Evolutionary conservation across 306 rosid genomes (phyloP).

Genomic region (Lathyrus aphaca): DNA sequence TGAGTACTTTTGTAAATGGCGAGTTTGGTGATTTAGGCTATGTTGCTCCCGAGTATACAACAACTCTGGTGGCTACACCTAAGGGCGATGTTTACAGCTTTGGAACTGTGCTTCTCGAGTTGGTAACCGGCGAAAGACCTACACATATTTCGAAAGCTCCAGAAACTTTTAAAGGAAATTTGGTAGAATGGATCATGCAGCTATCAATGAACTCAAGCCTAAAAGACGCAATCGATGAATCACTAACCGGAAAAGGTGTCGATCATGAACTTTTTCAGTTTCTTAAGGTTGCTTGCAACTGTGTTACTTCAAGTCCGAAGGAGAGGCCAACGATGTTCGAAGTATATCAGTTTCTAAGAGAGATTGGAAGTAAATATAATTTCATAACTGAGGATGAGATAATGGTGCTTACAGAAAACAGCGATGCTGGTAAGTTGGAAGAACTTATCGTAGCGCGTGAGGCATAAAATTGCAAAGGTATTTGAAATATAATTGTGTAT

Average conservation of each 20-base stretch:
- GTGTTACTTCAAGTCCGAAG: slow-evolving; percentile 64
- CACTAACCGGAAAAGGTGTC: slow-evolving; percentile 67
- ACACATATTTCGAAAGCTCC: slow-evolving; percentile 74
- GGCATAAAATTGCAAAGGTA: slow-evolving; percentile 31
- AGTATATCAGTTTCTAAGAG: slow-evolving; percentile 88
- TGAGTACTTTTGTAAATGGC: slow-evolving; percentile 97
- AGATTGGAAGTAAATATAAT: slow-evolving; percentile 74
- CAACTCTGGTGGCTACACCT: slow-evolving; percentile 88
- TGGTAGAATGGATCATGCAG: slow-evolving; percentile 75
- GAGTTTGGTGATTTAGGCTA: slow-evolving; percentile 95
- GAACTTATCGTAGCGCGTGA: slow-evolving; percentile 88
- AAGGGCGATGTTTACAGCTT: slow-evolving; percentile 92
- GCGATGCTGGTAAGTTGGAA: slow-evolving; percentile 46
- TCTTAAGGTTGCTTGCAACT: slow-evolving; percentile 78
- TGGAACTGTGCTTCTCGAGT: slow-evolving; percentile 85
- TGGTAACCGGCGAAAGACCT: slow-evolving; percentile 86
- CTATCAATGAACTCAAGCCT: slow-evolving; percentile 55
- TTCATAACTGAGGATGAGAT: slow-evolving; percentile 73
- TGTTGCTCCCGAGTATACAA: slow-evolving; percentile 90
- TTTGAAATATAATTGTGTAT: slow-evolving; percentile 25
- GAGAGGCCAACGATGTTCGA: slow-evolving; percentile 96
- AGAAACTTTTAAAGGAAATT: slow-evolving; percentile 77
- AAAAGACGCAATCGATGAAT: slow-evolving; percentile 62
- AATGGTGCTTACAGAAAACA: slow-evolving; percentile 52
- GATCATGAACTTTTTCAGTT: slow-evolving; percentile 75